Base-by-base conservation (phyloP, 2,329 filamentous ascomycete genomes). In the Cladosporium sp. region DNA sequence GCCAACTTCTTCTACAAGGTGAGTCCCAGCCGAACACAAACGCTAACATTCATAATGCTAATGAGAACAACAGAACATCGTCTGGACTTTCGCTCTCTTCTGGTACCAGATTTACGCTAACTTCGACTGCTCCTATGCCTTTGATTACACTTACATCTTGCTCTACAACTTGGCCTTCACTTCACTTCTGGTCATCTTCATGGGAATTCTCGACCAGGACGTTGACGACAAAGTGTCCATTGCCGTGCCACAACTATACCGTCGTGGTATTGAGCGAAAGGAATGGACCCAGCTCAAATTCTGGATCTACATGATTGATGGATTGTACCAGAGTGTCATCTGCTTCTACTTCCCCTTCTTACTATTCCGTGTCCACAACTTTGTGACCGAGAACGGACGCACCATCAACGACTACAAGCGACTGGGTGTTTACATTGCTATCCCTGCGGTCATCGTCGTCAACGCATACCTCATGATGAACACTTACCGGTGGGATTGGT, bases 1-100 rank as follows among this genome's bases (percentile, higher is more conserved):
- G 91, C 92, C 73, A 99, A 99, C 74, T 99, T 99, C 82, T 99
- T 99, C 81, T 99, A 97, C 85, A 99, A 99, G 79, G 84, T 85
- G 72, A 69, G 77, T 63, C 12, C 39, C 12, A 37, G 38, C 38
- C 5, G 38, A 28, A 50, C 17, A 43, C 38, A 7, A 19, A 25
- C 38, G 20, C 22, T n/a, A 11, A 37, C 38, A 5, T 37, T 15
- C 43, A 17, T 3, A 40, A 17, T 14, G 14, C 45, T 15, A 8
- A 38, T 40, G 3, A 45, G 11, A 38, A 19, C 14, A 34, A 25
- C 59, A 87, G 88, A 99, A 97, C 79, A 89, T 99, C 75, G 88
- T 97, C 55, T 99, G 94, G 94, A 94, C 91, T 0, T 93, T 97
- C 71, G 84, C 88, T 43, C 89, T 99, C 60, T 97, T 97, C 82